Evolutionary conservation across 768 basidiomycete genomes (phyloP).

Genomic region (Fistulinella prunicolor): DNA sequence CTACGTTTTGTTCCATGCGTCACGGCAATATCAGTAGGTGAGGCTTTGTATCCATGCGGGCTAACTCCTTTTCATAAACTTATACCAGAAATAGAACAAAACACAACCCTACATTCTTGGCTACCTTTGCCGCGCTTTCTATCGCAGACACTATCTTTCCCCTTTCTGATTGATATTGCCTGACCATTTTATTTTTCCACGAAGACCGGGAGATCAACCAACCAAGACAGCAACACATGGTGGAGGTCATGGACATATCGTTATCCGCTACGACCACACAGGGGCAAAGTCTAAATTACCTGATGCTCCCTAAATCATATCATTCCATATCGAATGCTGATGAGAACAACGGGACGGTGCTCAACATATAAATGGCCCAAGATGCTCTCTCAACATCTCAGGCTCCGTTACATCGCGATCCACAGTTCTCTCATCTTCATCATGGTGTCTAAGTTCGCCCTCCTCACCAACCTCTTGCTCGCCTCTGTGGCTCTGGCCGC

Average conservation of each 20-base stretch:
- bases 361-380: not conserved
- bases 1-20: not conserved
- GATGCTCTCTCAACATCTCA: not conserved
- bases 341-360: not conserved
- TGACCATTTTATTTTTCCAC: not conserved
- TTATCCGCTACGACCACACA: not conserved
- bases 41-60: slow-evolving; percentile 7
- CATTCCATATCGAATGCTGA: not conserved
- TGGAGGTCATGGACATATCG: not conserved
- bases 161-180: not conserved
- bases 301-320: not conserved
- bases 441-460: slow-evolving; percentile 8
- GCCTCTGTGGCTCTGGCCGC: not conserved
- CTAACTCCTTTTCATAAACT: not conserved
- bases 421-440: not conserved
- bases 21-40: not conserved
- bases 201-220: not conserved
- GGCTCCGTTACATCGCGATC: slow-evolving; percentile 1
- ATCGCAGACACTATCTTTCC: too few species aligned
- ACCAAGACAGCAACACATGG: not conserved
- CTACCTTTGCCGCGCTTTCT: too few species aligned
- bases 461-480: slow-evolving; percentile 7
- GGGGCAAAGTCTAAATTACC: not conserved
- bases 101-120: too few species aligned
- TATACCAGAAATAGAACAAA: too few species aligned